These are phyloP conservation scores for Candida sanyiensis DNA, from an alignment of 805 yeast species.

Conservation along the genomic window DNA sequence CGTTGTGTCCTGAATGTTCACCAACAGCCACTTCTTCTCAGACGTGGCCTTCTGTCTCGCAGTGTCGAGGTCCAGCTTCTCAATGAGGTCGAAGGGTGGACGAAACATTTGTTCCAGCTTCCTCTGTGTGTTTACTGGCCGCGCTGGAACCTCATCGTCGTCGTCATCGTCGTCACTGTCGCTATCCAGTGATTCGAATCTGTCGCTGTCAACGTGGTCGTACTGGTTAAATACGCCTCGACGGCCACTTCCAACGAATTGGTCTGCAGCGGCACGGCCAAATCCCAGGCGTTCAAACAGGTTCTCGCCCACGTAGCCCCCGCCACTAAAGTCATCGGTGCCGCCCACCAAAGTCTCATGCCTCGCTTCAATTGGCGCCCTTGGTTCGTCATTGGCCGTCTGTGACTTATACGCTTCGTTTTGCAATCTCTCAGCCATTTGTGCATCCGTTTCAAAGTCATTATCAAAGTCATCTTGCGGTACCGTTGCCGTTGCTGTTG, in stretches of 20 bases:
- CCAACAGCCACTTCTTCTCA: conserved; percentile 71
- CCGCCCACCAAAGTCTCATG: conserved; percentile 79
- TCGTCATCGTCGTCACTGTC: conserved; percentile 30
- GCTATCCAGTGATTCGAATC: conserved; percentile 27
- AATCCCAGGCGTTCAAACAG: conserved; percentile 13
- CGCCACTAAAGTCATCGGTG: too few relatives aligned
- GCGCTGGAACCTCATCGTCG: conserved; percentile 32
- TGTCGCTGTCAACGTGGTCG: conserved; percentile 28
- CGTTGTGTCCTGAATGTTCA: conserved; percentile 80
- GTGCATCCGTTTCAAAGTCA: conserved; percentile 36
- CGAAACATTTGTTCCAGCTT: conserved; percentile 78
- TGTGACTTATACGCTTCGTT: conserved; percentile 45
- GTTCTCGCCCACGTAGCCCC: conserved; percentile 35
- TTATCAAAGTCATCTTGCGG: conserved; percentile 16
- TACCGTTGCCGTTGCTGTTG: too few relatives aligned
- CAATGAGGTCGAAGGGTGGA: conserved; percentile 90
- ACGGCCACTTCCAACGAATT: conserved; percentile 30
- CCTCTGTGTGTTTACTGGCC: conserved; percentile 39
- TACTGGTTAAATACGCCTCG: conserved; percentile 33
- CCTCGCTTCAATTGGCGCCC: conserved; percentile 72
- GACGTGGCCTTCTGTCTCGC: conserved; percentile 67
- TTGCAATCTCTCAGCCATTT: conserved; percentile 57
- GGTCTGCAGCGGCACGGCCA: conserved; percentile 2
- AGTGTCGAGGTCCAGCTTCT: conserved; percentile 56
- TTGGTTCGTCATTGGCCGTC: conserved; percentile 34